Conservation (phyloP, 257 asterid genomes). For the Ophiorrhiza pumila region DNA sequence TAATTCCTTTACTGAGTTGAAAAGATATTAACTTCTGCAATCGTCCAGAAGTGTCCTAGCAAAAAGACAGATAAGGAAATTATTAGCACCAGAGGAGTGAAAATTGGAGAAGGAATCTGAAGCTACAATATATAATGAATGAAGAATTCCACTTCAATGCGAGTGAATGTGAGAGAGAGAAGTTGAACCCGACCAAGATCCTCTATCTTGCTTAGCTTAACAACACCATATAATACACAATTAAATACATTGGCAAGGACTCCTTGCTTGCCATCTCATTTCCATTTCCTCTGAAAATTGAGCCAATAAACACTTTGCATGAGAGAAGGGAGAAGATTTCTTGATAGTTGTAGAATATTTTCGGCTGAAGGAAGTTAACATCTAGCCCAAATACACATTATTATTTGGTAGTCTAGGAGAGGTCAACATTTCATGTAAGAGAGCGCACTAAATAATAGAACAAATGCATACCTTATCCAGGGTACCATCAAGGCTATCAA, state of each 20-base stretch:
- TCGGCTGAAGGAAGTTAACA: not conserved
- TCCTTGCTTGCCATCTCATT: not conserved
- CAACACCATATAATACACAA: not conserved
- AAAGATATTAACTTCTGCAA: slow-evolving; percentile 52
- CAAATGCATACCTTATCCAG: slow-evolving; percentile 48
- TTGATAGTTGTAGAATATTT: not conserved
- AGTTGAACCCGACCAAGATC: not conserved
- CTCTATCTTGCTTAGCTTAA: not conserved
- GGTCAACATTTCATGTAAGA: not conserved
- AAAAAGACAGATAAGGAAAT: slow-evolving; percentile 13
- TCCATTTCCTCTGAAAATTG: not conserved
- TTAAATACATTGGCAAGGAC: not conserved
- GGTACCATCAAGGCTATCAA: slow-evolving; percentile 55
- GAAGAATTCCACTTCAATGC: not conserved
- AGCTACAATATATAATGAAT: not conserved
- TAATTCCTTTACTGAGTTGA: slow-evolving; percentile 39
- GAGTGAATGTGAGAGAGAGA: not conserved
- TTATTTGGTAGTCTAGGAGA: too few relatives aligned
- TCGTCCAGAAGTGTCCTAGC: slow-evolving; percentile 62
- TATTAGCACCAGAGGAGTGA: too few relatives aligned
- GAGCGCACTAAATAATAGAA: not conserved
- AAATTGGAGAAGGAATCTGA: not conserved
- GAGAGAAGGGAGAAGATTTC: not conserved
- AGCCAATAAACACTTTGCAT: not conserved
- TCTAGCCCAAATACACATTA: not conserved